Percentiles rank a stretch among this genome's conserved stretches.
phyloP scores from a whole-genome alignment of 2,329 filamentous ascomycete genomes.

The Diplocarpon mali region DNA sequence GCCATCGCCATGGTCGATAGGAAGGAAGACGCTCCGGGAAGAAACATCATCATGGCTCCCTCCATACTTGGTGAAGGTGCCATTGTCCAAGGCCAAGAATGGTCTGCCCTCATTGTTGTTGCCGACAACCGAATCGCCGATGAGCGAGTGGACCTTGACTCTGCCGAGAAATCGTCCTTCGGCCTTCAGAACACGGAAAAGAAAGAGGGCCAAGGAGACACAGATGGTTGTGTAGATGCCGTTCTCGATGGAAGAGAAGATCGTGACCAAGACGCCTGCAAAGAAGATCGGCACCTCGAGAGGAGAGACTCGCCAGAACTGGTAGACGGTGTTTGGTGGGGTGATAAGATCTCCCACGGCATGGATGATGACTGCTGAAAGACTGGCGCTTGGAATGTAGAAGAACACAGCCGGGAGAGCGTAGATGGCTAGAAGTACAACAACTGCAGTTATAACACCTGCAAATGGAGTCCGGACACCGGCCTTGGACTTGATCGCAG shows the following conservation, averaged over 20 bases:
- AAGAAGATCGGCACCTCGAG: constrained; percentile 90
- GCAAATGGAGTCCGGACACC: constrained; percentile 86
- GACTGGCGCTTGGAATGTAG: constrained; percentile 74
- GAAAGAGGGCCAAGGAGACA: constrained; percentile 63
- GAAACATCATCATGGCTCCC: constrained; percentile 32
- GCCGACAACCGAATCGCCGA: constrained; percentile 63
- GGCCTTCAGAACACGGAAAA: constrained; percentile 77
- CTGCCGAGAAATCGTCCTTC: constrained; percentile 74
- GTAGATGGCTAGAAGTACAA: constrained; percentile 86
- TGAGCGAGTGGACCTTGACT: constrained; percentile 73
- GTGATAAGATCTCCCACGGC: constrained; percentile 90
- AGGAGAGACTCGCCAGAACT: constrained; percentile 90
- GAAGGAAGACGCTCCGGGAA: constrained; percentile 72
- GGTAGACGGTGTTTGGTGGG: constrained; percentile 79
- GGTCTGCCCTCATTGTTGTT: constrained; percentile 45
- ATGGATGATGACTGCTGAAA: constrained; percentile 89
- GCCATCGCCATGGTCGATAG: constrained; percentile 77
- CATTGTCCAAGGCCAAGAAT: constrained; percentile 42
- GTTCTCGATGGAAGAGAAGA: constrained; percentile 82
- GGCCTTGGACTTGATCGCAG: constrained; percentile 94
- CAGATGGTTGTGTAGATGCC: constrained; percentile 83
- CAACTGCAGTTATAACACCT: constrained; percentile 73
- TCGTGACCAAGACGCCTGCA: constrained; percentile 76
- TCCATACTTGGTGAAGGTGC: constrained; percentile 26
- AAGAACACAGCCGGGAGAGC: constrained; percentile 81